phyloP scores from a whole-genome alignment of 1,284 basidiomycete genomes.

The Vanrija sp. region DNA sequence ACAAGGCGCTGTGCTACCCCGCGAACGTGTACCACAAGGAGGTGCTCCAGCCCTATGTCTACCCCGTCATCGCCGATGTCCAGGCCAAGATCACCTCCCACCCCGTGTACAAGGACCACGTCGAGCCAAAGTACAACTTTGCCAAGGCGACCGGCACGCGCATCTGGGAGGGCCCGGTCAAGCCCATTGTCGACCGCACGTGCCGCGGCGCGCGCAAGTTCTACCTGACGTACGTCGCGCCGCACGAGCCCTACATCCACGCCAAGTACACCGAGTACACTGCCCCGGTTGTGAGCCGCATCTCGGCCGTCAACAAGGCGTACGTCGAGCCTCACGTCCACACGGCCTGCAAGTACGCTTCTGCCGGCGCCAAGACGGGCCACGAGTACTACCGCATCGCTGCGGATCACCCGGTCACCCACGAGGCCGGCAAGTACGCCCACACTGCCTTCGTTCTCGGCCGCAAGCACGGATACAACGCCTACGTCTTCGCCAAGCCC shows the following conservation, averaged over 20 bases:
- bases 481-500: conserved; percentile 31
- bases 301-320: conserved; percentile 20
- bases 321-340: conserved; percentile 29
- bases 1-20: conserved; percentile 42
- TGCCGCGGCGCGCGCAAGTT: conserved; percentile 27
- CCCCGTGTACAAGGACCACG: conserved; percentile 26
- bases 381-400: conserved; percentile 23
- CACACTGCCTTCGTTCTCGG: conserved; percentile 21
- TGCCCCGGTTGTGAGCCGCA: conserved; percentile 30
- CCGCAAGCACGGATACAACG: conserved; percentile 23
- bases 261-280: conserved; percentile 30
- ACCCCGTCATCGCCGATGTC: conserved; percentile 28
- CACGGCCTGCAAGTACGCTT: conserved; percentile 23
- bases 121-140: conserved; percentile 25
- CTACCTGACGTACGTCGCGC: conserved; percentile 39
- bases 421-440: conserved; percentile 27
- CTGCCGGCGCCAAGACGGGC: conserved; percentile 13
- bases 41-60: conserved; percentile 37
- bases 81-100: conserved; percentile 20
- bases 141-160: conserved; percentile 7
- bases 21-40: conserved; percentile 39
- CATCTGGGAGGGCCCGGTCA: conserved; percentile 34
- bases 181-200: conserved; percentile 34
- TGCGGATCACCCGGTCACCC: conserved; percentile 33
- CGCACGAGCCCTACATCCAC: conserved; percentile 38